These are phyloP conservation scores for Citrus reticulata DNA, from an alignment of 345 rosid genomes.

Conservation along the genomic window DNA sequence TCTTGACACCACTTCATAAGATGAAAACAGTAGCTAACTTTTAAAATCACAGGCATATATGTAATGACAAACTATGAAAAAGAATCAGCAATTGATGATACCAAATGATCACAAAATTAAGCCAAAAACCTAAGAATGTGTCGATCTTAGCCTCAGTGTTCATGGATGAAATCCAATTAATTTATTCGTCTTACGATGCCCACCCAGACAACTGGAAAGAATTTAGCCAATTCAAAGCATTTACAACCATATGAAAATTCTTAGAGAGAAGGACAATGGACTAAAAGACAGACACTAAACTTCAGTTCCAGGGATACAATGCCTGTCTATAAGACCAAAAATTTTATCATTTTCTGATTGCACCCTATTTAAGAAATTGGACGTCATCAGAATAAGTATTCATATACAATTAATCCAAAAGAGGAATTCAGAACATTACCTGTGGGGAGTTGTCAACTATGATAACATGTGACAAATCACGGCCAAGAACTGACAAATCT, in stretches of 20 bases:
- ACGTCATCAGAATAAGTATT: background rate
- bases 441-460: conserved; percentile 98
- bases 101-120: background rate
- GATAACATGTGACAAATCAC: conserved; percentile 80
- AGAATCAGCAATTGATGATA: background rate
- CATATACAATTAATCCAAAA: background rate
- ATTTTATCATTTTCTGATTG: background rate
- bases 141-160: background rate
- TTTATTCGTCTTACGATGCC: background rate
- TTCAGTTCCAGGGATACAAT: background rate
- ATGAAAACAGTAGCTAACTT: background rate
- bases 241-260: background rate
- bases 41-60: background rate
- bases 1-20: background rate
- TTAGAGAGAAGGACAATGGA: background rate
- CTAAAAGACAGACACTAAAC: background rate
- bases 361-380: background rate
- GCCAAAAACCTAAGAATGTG: background rate
- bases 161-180: background rate
- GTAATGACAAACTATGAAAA: background rate
- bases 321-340: background rate
- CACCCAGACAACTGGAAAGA: background rate
- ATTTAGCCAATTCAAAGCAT: background rate
- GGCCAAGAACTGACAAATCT: conserved; percentile 92
- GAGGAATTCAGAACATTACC: conserved; percentile 38